Conservation (phyloP, 2,329 filamentous ascomycete species). For the Cladosporium sp. region DNA sequence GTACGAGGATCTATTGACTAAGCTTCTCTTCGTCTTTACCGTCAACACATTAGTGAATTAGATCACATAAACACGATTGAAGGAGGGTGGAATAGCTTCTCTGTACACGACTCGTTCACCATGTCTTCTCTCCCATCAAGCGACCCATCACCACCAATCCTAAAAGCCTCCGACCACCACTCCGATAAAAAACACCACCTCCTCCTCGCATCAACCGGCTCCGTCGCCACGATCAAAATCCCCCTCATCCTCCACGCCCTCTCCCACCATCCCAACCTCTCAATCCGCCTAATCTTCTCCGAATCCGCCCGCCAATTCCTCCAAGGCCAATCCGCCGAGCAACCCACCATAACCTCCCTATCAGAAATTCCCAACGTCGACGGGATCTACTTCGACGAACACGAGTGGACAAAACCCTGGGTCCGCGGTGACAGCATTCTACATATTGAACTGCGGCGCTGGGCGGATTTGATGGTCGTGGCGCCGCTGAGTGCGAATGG, state of each 20-base stretch:
- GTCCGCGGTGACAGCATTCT: conserved; percentile 74
- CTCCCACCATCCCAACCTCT: conserved; percentile 56
- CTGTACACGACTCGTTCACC: no score
- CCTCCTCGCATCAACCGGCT: conserved; percentile 66
- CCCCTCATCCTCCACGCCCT: conserved; percentile 56
- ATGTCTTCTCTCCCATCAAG: neutral
- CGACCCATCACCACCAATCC: conserved; percentile 8
- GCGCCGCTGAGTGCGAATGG: conserved; percentile 82
- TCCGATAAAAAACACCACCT: conserved; percentile 60
- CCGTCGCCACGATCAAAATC: conserved; percentile 85
- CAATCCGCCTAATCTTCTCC: conserved; percentile 84
- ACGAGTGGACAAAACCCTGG: conserved; percentile 84
- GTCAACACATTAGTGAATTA: no score
- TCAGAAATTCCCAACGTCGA: conserved; percentile 69
- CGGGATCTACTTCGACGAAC: conserved; percentile 76
- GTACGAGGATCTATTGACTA: neutral
- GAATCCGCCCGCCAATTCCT: conserved; percentile 74
- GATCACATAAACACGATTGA: no score
- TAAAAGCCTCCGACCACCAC: conserved; percentile 39
- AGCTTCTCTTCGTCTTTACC: neutral
- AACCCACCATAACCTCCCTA: conserved; percentile 59
- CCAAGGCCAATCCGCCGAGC: conserved; percentile 71
- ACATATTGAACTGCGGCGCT: conserved; percentile 83
- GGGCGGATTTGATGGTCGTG: conserved; percentile 79
- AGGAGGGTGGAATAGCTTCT: no score